These are phyloP conservation scores for Ceratobasidium sp. DNA, from an alignment of 1,284 basidiomycete genomes.

Conservation along the genomic window DNA sequence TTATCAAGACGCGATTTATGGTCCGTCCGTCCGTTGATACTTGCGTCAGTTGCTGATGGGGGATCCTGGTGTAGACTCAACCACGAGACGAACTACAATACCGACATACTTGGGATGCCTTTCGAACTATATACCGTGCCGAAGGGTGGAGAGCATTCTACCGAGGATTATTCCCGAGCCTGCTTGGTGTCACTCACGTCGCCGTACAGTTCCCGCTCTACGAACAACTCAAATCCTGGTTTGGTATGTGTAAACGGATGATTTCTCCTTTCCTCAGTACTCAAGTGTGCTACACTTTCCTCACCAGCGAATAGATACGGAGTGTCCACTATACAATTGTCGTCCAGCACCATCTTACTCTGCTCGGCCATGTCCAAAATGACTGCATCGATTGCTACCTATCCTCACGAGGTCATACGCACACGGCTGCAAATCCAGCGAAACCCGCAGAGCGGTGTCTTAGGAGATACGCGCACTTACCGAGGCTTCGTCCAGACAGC, in stretches of 20 bases:
- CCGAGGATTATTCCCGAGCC: slow-evolving; percentile 86
- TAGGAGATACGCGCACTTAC: slow-evolving; percentile 49
- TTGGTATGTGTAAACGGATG: slow-evolving; percentile 69
- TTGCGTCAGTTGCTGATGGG: no score
- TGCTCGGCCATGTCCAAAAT: slow-evolving; percentile 93
- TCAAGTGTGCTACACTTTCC: no score
- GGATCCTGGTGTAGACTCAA: slow-evolving; percentile 74
- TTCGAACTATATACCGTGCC: slow-evolving; percentile 82
- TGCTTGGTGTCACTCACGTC: slow-evolving; percentile 91
- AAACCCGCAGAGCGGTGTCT: slow-evolving; percentile 62
- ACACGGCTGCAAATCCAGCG: slow-evolving; percentile 88
- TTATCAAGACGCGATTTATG: slow-evolving; percentile 98
- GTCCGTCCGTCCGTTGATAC: no score
- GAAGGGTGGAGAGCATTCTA: slow-evolving; percentile 91
- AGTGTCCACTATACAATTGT: slow-evolving; percentile 56
- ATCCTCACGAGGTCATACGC: slow-evolving; percentile 95
- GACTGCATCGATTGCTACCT: slow-evolving; percentile 92
- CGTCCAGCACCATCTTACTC: slow-evolving; percentile 76
- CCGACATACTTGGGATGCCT: slow-evolving; percentile 87
- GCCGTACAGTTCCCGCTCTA: slow-evolving; percentile 97
- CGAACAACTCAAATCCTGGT: slow-evolving; percentile 85
- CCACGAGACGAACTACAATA: slow-evolving; percentile 78
- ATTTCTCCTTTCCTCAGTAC: slow-evolving; percentile 11
- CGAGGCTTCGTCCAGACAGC: slow-evolving; percentile 78
- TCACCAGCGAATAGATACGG: slow-evolving; percentile 43